phyloP scores from a whole-genome alignment of 768 basidiomycete species.

The Aureoboletus auriporus region DNA sequence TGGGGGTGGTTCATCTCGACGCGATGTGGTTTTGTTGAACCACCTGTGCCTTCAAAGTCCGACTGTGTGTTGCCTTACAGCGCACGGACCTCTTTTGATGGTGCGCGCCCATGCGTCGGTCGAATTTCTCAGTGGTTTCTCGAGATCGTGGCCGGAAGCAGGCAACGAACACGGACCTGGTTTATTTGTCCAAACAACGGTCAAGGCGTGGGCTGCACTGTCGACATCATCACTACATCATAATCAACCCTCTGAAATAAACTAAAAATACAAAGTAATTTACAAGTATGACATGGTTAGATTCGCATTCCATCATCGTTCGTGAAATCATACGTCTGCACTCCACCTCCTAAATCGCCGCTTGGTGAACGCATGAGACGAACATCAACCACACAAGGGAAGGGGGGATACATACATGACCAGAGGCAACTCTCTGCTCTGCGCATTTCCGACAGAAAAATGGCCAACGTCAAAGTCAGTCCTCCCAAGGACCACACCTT shows the following conservation, averaged over 20 bases:
- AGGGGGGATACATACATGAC: constrained; percentile 50
- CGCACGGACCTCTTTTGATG: constrained; percentile 33
- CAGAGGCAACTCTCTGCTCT: constrained; percentile 48
- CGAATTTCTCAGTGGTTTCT: constrained; percentile 11
- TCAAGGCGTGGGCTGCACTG: neutral
- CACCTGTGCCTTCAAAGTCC: constrained; percentile 36
- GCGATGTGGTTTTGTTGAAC: constrained; percentile 37
- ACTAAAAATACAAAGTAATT: too few relatives aligned
- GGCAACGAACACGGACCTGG: constrained; percentile 8
- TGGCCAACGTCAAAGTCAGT: constrained; percentile 53
- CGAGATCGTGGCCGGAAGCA: constrained; percentile 9
- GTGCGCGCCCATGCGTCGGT: constrained; percentile 22
- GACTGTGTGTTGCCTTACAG: constrained; percentile 29
- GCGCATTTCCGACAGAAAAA: constrained; percentile 57
- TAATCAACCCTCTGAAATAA: too few relatives aligned
- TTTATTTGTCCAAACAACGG: constrained; percentile 32
- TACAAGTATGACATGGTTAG: constrained; percentile 1
- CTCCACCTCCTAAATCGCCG: constrained; percentile 47
- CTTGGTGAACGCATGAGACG: constrained; percentile 32
- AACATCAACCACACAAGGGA: neutral
- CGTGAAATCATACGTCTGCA: constrained; percentile 41
- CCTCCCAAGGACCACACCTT: constrained; percentile 50
- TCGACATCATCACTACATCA: too few relatives aligned
- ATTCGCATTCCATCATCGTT: constrained; percentile 20
- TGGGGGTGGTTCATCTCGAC: constrained; percentile 37